Evolutionary conservation across 2,329 filamentous ascomycete genomes (phyloP), one percentile per base, ranked within the genome.

Genomic region (Aspergillus hortae): DNA sequence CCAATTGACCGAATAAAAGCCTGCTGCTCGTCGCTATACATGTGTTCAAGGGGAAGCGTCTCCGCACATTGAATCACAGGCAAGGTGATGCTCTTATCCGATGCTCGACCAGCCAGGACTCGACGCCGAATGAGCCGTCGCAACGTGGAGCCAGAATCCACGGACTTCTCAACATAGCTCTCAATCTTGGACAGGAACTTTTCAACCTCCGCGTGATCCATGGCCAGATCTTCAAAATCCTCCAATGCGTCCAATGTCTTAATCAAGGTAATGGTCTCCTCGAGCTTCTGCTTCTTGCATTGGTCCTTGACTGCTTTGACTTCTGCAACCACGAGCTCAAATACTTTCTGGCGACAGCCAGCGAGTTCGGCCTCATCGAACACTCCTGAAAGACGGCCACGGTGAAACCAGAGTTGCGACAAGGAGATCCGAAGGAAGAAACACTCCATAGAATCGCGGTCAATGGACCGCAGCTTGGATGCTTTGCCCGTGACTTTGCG

Each of bases 181-280:
- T 71, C 68, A 33, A 73, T 66, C 56, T 71, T 70, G 36, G 59
- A 60, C 30, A 73, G 42, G 49, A 65, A 66, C 36, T 70, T 70
- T 12, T 66, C 66, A 10, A 68, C 66, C 25, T 73, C 68, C 14
- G 61, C 59, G 50, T 68, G 66, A 33, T 65, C 63, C 17, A 57
- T 59, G 5, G 64, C 61, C 15, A 74, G 54, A 46, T 73, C 70
- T 53, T 71, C 68, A 52, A 74, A 72, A 35, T 72, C 66, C 49
- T 73, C 71, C 38, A 73, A 55, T 11, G 67, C 64, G 61, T 70
- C 68, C 21, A 74, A 61, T 10, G 65, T 66, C 47, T 71, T 71
- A 25, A 67, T 67, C 14, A 74, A 55, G 6, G 65, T 66, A 23
- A 71, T 62, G 7, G 64, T 67, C 23, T 68, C 61, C 48, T 67